Evolutionary conservation across 1,284 basidiomycete genomes (phyloP), one percentile per base, ranked within the genome.

Genomic region (Ceratobasidium theobromae): DNA sequence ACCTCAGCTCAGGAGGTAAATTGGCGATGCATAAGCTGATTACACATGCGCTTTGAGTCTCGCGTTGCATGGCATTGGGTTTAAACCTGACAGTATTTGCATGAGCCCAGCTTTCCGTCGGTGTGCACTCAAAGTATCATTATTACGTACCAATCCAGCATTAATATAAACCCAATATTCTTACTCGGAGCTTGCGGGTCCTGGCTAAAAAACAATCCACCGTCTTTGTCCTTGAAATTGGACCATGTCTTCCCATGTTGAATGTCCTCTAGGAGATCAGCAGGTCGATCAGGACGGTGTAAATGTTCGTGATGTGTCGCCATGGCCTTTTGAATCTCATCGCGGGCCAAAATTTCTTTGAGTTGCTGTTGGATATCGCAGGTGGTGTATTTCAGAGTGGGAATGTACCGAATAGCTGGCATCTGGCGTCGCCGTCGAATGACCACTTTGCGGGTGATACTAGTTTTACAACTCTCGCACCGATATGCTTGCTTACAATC

Each of bases 221-320:
- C 46, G 23, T 62, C 58, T 16, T 23, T 33, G 8, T 45, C 46
- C 23, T 38, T 35, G 23, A 62, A 23, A 12, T 62, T 45, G n/a
- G 21, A 41, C 58, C 58, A 62, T 30, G 51, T 18, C 43, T 46
- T 32, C n/a, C 58, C 58, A 62, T 62, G 45, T n/a, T 62, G 58
- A 35, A 62, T 62, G 38, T 62, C 58, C 35, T 62, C 58, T 25
- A 48, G 46, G n/a, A 32, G 12, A 27, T 62, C 35, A 23, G n/a
- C 43, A 33, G 46, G 18, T 35, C 46, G 45, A 14, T 28, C 58
- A 16, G 45, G 23, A 9, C 46, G 45, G 11, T 51, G 35, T 16
- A 49, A 18, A 21, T 62, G 46, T 38, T 45, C 33, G 21, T 51
- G 46, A 23, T 62, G 58, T 14, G 30, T 49, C 28, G 25, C 4